These are phyloP conservation scores for Podospora australis DNA, from an alignment of 495 filamentous ascomycete species.

Conservation along the genomic window DNA sequence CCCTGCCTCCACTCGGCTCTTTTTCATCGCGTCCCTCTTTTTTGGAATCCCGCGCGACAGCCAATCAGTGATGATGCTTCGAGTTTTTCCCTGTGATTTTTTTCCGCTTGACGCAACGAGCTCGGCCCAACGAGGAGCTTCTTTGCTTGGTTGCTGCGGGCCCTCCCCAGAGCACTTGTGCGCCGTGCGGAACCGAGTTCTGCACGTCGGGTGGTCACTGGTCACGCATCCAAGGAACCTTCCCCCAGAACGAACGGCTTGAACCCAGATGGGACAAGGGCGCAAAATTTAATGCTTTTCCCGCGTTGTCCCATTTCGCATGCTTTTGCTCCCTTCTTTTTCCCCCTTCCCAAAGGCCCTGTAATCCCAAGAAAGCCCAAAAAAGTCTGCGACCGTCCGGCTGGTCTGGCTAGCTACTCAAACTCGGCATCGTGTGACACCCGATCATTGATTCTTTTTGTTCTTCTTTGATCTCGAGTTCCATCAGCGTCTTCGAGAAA, in stretches of 20 bases:
- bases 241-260: constrained; percentile 11
- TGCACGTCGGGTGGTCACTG: constrained; percentile 15
- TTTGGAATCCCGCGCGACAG: neutral
- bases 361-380: neutral
- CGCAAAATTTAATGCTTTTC: constrained; percentile 16
- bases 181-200: constrained; percentile 14
- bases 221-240: constrained; percentile 8
- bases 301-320: neutral
- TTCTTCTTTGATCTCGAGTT: too few relatives aligned
- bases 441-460: too few relatives aligned
- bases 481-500: too few relatives aligned
- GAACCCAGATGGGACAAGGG: constrained; percentile 9
- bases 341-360: too few relatives aligned
- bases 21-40: constrained; percentile 8
- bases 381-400: too few relatives aligned
- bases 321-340: neutral
- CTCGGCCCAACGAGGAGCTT: constrained; percentile 7
- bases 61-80: constrained; percentile 9
- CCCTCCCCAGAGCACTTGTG: neutral
- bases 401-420: too few relatives aligned
- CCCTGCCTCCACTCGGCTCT: constrained; percentile 10
- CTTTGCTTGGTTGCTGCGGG: neutral
- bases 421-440: too few relatives aligned
- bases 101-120: constrained; percentile 1
- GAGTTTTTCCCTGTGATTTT: too few relatives aligned